phyloP scores from a whole-genome alignment of 164 flowering plant genomes.

The Berberis thunbergii region DNA sequence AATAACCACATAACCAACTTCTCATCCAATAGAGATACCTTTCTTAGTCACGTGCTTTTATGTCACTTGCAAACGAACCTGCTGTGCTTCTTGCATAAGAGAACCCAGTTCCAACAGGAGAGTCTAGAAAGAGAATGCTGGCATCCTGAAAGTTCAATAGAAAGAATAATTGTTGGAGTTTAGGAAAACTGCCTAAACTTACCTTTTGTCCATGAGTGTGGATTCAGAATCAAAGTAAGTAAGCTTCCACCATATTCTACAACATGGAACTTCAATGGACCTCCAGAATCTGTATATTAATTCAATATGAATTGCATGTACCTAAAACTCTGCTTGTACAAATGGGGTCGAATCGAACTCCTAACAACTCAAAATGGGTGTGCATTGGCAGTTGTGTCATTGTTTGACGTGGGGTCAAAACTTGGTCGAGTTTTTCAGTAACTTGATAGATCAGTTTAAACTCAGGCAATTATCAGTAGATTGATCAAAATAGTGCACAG shows the following conservation, averaged over 20 bases:
- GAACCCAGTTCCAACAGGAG: conserved; percentile 3
- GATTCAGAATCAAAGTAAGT: conserved; percentile 16
- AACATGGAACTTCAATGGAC: conserved; percentile 24
- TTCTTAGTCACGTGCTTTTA: not conserved
- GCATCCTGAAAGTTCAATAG: not conserved
- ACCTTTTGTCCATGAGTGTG: conserved; percentile 44
- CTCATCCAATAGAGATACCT: not conserved
- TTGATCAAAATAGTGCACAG: no score
- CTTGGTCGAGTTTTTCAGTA: no score
- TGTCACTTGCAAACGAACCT: not conserved
- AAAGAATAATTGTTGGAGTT: not conserved
- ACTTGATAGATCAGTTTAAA: no score
- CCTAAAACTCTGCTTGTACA: no score
- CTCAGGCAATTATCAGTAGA: no score
- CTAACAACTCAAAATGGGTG: no score
- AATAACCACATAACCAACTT: no score
- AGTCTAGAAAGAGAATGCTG: not conserved
- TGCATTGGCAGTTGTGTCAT: no score
- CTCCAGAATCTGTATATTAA: conserved; percentile 8
- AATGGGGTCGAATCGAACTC: no score
- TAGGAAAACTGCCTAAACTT: not conserved
- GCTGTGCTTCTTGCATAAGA: not conserved
- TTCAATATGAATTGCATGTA: no score
- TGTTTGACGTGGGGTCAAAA: no score
- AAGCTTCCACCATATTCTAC: no score